Evolutionary conservation across 73 alveolate genomes (phyloP).

Genomic region (Stentor roeselii): DNA sequence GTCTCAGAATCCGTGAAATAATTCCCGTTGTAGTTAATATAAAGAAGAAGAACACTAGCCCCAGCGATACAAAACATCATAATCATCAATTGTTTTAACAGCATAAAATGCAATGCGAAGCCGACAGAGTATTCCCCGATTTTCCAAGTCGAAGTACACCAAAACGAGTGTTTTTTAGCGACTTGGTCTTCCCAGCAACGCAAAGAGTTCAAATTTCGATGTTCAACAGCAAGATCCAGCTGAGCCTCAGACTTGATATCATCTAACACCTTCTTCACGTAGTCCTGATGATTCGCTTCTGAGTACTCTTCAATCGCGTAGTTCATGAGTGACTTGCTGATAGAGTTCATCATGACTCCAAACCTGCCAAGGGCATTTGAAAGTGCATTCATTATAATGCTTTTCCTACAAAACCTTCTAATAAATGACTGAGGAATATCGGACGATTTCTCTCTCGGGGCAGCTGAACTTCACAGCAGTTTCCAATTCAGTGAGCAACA

Average conservation of each 20-base stretch:
- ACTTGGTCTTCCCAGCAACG: neutral
- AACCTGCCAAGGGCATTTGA: too few relatives aligned
- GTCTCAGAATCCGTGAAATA: neutral
- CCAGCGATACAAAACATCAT: slow-evolving; percentile 19
- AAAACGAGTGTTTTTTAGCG: neutral
- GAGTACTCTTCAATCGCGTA: neutral
- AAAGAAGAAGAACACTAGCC: neutral
- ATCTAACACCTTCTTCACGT: neutral
- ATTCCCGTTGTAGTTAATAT: neutral
- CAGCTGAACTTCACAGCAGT: too few relatives aligned
- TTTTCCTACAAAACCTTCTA: too few relatives aligned
- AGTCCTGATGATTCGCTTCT: neutral
- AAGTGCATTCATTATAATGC: too few relatives aligned
- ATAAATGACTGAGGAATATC: too few relatives aligned
- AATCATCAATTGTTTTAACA: slow-evolving; percentile 20
- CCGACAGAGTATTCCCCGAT: slow-evolving; percentile 19
- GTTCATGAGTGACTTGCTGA: too few relatives aligned
- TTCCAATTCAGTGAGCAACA: slow-evolving; percentile 52
- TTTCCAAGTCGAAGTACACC: neutral
- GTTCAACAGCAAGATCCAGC: neutral
- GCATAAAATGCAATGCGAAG: neutral
- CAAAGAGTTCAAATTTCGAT: neutral
- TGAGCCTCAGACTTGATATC: neutral
- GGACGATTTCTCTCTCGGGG: too few relatives aligned
- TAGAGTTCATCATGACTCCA: too few relatives aligned